These are phyloP conservation scores for Blepharisma stoltei DNA, from an alignment of 73 alveolate species.

Conservation along the genomic window DNA sequence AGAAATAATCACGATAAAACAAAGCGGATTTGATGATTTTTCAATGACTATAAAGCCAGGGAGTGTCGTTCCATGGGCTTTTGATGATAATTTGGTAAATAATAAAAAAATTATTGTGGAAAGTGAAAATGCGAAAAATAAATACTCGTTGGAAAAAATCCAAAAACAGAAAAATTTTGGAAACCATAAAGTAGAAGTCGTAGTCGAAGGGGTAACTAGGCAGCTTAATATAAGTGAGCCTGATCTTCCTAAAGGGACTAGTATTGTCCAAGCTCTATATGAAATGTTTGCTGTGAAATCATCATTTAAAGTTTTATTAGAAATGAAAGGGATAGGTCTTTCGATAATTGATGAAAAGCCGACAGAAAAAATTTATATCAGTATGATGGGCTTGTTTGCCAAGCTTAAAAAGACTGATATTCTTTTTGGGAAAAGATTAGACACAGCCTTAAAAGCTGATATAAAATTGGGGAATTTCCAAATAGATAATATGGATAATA, in stretches of 20 bases:
- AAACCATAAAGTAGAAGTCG: neutral
- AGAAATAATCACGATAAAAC: neutral
- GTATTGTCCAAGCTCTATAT: neutral
- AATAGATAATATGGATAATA: slow-evolving; percentile 24
- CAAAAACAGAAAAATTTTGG: slow-evolving; percentile 25
- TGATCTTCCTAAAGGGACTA: neutral
- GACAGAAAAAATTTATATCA: slow-evolving; percentile 72
- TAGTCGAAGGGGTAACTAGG: neutral
- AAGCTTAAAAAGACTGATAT: slow-evolving; percentile 10
- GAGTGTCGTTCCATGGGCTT: slow-evolving; percentile 42
- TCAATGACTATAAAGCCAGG: slow-evolving; percentile 28
- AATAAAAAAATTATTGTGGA: slow-evolving; percentile 32
- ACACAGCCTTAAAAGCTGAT: slow-evolving; percentile 17
- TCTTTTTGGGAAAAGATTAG: neutral
- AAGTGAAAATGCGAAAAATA: slow-evolving; percentile 29
- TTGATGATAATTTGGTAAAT: slow-evolving; percentile 40
- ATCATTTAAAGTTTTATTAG: slow-evolving; percentile 42
- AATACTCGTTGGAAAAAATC: slow-evolving; percentile 45
- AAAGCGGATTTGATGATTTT: neutral
- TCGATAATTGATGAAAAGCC: slow-evolving; percentile 84
- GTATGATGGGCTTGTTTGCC: slow-evolving; percentile 32
- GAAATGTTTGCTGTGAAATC: neutral
- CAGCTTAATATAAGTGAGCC: neutral
- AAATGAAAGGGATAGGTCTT: slow-evolving; percentile 81
- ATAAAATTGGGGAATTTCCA: neutral